These are phyloP conservation scores for Gossypium schwendimanii DNA, from an alignment of 441 rosid genomes.

Conservation along the genomic window DNA sequence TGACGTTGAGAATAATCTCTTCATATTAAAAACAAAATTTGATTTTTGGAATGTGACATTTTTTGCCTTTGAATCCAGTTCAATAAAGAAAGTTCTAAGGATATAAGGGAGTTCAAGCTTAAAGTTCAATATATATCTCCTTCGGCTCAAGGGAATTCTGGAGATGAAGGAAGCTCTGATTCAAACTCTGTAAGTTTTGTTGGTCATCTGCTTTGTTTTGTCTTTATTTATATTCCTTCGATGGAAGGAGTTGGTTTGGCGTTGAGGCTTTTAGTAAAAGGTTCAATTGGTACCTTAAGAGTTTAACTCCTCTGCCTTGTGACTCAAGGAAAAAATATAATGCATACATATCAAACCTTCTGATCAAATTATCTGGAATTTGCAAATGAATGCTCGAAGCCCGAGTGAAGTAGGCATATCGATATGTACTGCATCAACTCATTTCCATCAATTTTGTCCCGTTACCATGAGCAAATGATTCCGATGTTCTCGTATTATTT, in stretches of 20 bases:
- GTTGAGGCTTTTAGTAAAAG: neutral
- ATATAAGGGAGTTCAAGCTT: constrained; percentile 74
- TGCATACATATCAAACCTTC: too few relatives aligned
- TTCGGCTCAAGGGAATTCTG: constrained; percentile 45
- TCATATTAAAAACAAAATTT: neutral
- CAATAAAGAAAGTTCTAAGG: constrained; percentile 59
- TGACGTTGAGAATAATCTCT: neutral
- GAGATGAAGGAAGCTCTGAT: constrained; percentile 46
- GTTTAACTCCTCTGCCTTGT: neutral
- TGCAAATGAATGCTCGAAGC: too few relatives aligned
- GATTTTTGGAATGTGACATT: constrained; percentile 9
- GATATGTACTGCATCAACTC: too few relatives aligned
- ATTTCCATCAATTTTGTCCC: too few relatives aligned
- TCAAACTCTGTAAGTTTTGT: constrained; percentile 47
- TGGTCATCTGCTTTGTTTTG: neutral
- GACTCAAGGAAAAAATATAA: neutral
- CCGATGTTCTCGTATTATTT: neutral
- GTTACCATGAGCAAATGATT: neutral
- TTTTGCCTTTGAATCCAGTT: constrained; percentile 36
- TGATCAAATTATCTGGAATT: too few relatives aligned
- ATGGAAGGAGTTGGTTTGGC: neutral
- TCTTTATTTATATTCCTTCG: neutral
- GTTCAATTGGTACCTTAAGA: neutral
- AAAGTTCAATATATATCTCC: constrained; percentile 60
- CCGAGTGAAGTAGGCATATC: too few relatives aligned